Evolutionary conservation across 176 grass and related monocot species (phyloP), one percentile per base, ranked within the genome.

Genomic region (Ampelocalamus luodianensis): DNA sequence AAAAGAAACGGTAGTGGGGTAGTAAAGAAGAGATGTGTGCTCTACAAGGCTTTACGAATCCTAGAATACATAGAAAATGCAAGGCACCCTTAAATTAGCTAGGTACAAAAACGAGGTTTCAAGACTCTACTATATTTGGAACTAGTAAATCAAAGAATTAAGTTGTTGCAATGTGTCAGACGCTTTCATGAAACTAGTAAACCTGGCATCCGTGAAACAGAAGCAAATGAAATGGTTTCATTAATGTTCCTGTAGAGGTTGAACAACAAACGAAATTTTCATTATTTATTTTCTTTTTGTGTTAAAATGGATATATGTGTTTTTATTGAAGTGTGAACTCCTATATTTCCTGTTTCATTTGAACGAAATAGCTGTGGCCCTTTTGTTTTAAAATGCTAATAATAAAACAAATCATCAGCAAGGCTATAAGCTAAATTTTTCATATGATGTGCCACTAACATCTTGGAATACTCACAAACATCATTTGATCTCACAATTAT

Each of bases 321-420:
- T 65, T 65, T 63, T 29, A 54, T 43, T 74, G 23, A 71, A 72
- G 54, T 79, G 48, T 51, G 29, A 66, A 50, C 26, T 80, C 23
- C 37, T 74, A 14, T 66, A 54, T 77, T 76, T 39, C n/a, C 37
- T 20, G 6, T 20, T 54, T 54, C 17, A 8, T 54, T 54, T 54
- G 17, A 54, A 18, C 17, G 5, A 18, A 54, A 54, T 20, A 54
- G 51, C 17, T 54, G 51, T 54, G 51, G 51, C 16, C 51, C 51
- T 54, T 54, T 20, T 54, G 51, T 20, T 54, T 6, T 54, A 54
- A 8, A 54, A 54, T 54, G 8, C 6, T 54, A 54, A 20, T 8
- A 20, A 54, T 54, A 54, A 54, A 18, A 54, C 50, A 18, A 18
- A 54, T 5, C 17, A 54, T 54, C 16, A 54, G 17, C 51, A 54